These are phyloP conservation scores for Xylaria bambusicola DNA, from an alignment of 495 filamentous ascomycete genomes.

Conservation along the genomic window DNA sequence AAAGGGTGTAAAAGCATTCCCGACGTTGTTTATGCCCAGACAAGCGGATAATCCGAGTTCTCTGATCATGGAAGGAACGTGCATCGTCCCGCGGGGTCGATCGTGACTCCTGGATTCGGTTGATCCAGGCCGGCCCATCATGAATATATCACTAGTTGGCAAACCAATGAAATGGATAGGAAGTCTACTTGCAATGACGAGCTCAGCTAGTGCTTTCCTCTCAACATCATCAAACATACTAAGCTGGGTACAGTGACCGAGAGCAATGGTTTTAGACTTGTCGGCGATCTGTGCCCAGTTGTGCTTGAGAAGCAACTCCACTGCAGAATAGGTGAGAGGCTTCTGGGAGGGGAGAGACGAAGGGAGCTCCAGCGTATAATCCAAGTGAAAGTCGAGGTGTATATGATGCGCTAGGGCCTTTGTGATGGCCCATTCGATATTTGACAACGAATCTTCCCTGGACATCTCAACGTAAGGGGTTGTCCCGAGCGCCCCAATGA, in stretches of 20 bases:
- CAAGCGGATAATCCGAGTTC: constrained; percentile 60
- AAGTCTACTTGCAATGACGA: constrained; percentile 48
- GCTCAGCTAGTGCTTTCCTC: constrained; percentile 48
- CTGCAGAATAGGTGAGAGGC: constrained; percentile 55
- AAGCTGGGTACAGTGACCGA: constrained; percentile 72
- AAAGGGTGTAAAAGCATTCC: constrained; percentile 76
- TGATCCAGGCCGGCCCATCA: constrained; percentile 59
- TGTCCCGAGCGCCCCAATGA: constrained; percentile 64
- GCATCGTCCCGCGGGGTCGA: constrained; percentile 60
- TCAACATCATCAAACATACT: constrained; percentile 56
- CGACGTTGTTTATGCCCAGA: constrained; percentile 74
- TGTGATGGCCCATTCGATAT: constrained; percentile 65
- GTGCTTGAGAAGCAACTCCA: constrained; percentile 49
- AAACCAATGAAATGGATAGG: constrained; percentile 71
- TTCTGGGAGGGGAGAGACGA: constrained; percentile 29
- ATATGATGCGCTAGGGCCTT: constrained; percentile 48
- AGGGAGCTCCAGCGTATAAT: constrained; percentile 62
- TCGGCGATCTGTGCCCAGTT: constrained; percentile 47
- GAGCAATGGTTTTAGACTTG: constrained; percentile 53
- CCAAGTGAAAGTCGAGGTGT: constrained; percentile 74
- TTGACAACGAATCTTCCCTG: constrained; percentile 49
- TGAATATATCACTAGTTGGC: constrained; percentile 73
- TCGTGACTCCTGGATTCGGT: constrained; percentile 22
- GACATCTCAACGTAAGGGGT: constrained; percentile 71
- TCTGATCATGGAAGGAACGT: constrained; percentile 63